Evolutionary conservation across 2,329 filamentous ascomycete species (phyloP).

Genomic region (Colletotrichum sidae): DNA sequence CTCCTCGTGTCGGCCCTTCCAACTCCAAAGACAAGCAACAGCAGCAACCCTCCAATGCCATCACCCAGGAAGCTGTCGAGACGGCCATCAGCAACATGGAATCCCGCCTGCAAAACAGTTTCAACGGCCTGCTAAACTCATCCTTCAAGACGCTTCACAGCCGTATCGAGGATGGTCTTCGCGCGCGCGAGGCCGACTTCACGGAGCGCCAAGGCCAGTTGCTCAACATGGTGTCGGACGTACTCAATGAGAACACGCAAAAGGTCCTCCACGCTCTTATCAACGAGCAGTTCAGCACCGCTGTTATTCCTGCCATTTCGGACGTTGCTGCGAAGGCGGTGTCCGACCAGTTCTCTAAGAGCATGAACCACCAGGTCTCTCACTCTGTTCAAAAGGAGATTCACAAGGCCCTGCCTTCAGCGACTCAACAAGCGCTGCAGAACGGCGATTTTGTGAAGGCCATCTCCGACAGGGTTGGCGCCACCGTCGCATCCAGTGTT

Average conservation of each 20-base stretch:
- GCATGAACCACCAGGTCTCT: constrained; percentile 75
- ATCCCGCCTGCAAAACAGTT: constrained; percentile 59
- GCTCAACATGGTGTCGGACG: constrained; percentile 68
- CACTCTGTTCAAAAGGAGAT: constrained; percentile 78
- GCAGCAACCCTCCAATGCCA: constrained; percentile 39
- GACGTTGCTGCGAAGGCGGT: constrained; percentile 76
- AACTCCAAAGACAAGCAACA: constrained; percentile 46
- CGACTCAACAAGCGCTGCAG: constrained; percentile 75
- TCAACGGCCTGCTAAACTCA: constrained; percentile 65
- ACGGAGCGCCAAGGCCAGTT: constrained; percentile 65
- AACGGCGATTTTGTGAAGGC: constrained; percentile 78
- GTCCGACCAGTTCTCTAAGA: constrained; percentile 76
- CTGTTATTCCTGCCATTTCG: constrained; percentile 80
- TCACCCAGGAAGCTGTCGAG: constrained; percentile 62
- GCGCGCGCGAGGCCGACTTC: constrained; percentile 63
- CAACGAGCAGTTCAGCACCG: constrained; percentile 77
- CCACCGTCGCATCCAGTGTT: constrained; percentile 74
- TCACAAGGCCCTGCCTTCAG: constrained; percentile 74
- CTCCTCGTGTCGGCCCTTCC: constrained; percentile 47
- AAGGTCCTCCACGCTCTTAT: constrained; percentile 83
- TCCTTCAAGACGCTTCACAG: constrained; percentile 71
- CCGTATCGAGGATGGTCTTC: constrained; percentile 74
- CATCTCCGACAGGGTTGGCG: constrained; percentile 78
- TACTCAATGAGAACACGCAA: constrained; percentile 72
- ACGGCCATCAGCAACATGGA: constrained; percentile 66